Percentiles rank a stretch among this genome's conserved stretches.
Evolutionary conservation across 495 filamentous ascomycete species (phyloP).

Genomic region (Mytilinidion resinicola): DNA sequence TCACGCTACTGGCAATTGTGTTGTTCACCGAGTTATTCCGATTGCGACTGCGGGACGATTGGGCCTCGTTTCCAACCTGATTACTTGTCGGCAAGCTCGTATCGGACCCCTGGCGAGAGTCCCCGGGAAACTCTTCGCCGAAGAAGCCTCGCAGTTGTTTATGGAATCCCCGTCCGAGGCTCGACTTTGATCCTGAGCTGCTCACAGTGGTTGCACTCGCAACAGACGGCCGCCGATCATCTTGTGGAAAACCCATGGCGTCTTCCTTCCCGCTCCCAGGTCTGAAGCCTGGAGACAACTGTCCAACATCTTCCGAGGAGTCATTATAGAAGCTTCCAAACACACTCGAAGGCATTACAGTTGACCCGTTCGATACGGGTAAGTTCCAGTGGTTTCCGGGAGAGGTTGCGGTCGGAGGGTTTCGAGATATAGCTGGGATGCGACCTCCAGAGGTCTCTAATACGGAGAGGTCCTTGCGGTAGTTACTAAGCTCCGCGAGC

Average conservation of each 20-base stretch:
- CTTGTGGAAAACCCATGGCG: slow-evolving; percentile 57
- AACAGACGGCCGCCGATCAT: slow-evolving; percentile 76
- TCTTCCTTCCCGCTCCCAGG: slow-evolving; percentile 55
- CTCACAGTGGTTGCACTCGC: slow-evolving; percentile 84
- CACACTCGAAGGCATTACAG: slow-evolving; percentile 34
- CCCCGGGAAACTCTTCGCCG: slow-evolving; percentile 71
- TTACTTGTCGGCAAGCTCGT: slow-evolving; percentile 50
- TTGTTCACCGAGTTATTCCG: slow-evolving; percentile 66
- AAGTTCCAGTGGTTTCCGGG: slow-evolving; percentile 29
- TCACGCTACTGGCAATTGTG: slow-evolving; percentile 48
- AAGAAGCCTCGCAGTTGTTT: slow-evolving; percentile 80
- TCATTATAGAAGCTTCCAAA: slow-evolving; percentile 55
- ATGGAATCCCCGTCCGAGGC: slow-evolving; percentile 59
- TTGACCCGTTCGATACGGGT: slow-evolving; percentile 17
- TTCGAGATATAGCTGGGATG: slow-evolving; percentile 46
- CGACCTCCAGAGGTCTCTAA: slow-evolving; percentile 54
- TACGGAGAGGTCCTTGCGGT: slow-evolving; percentile 65
- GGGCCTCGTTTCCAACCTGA: slow-evolving; percentile 40
- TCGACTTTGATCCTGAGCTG: slow-evolving; percentile 83
- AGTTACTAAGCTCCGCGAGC: slow-evolving; percentile 54
- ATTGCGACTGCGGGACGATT: slow-evolving; percentile 46
- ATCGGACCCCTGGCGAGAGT: slow-evolving; percentile 56
- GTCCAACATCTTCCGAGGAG: slow-evolving; percentile 59
- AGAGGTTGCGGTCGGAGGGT: slow-evolving; percentile 48
- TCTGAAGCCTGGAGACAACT: slow-evolving; percentile 61